Evolutionary conservation across 495 filamentous ascomycete species (phyloP), one percentile per base, ranked within the genome.

Genomic region (Lasiosphaeria miniovina): DNA sequence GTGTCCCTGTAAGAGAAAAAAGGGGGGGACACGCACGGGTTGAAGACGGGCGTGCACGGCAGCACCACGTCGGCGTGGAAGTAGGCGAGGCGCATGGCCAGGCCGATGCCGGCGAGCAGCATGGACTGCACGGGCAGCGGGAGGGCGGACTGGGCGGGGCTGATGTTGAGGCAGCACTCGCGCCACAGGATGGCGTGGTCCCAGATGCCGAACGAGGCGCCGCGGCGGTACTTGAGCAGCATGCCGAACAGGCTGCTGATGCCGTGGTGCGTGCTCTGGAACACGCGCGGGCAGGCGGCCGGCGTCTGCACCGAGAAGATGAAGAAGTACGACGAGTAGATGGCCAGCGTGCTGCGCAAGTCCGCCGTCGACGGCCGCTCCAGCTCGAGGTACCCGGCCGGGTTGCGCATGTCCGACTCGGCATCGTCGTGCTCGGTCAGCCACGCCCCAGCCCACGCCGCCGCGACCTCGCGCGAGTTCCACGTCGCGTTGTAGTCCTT

Each of bases 301-400:
- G 85, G 85, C 3, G 87, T 79, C 6, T 84, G 84, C 7, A 88
- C 82, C 0, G 84, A 85, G 69, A 88, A 87, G 63, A 88, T 87
- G 71, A 88, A 88, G 45, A 88, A 77, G 62, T 86, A 88, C 1
- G 84, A 80, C 57, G 78, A 84, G 83, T 82, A 88, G 6, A 88
- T 77, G 58, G 85, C 81, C 17, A 87, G 61, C 2, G 84, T 82
- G 32, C 73, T 71, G 49, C 85, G 80, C 11, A 88, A 77, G 36
- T 86, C 78, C 0, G 71, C 69, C 34, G 87, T 63, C 3, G 83
- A 86, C 0, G 85, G 85, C 51, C 80, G 74, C 63, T 88, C 83
- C 0, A 81, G 75, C n/a, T 78, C 73, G 36, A 85, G 79, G 78
- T 82, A 86, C 45, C 83, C 65, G 0, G 75, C 74, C 0, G 82